These are phyloP conservation scores for Mycosphaerella sp. DNA, from an alignment of 2,329 filamentous ascomycete species.

Conservation along the genomic window DNA sequence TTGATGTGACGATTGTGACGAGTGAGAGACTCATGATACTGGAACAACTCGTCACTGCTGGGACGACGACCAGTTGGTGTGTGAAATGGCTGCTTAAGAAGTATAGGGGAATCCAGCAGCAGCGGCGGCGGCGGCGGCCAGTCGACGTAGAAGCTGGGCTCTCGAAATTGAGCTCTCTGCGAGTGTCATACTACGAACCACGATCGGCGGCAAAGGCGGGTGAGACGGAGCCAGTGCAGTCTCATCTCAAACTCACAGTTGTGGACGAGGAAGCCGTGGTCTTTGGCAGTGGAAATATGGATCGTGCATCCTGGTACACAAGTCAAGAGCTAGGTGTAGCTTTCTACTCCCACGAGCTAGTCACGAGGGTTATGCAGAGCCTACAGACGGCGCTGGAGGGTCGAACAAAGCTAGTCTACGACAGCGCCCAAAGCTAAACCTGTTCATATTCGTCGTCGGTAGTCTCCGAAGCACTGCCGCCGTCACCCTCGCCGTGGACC, in stretches of 20 bases:
- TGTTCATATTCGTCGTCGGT: conserved; percentile 13
- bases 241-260: conserved; percentile 71
- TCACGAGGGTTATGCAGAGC: conserved; percentile 19
- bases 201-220: conserved; percentile 33
- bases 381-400: conserved; percentile 21
- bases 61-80: conserved; percentile 64
- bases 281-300: conserved; percentile 76
- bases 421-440: conserved; percentile 4
- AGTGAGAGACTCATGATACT: conserved; percentile 44
- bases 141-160: conserved; percentile 41
- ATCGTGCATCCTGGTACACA: conserved; percentile 79
- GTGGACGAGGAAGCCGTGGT: conserved; percentile 63
- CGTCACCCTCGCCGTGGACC: conserved; percentile 41
- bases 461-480: conserved; percentile 31
- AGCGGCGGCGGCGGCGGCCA: conserved; percentile 20
- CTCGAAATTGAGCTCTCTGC: conserved; percentile 45
- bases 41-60: conserved; percentile 75
- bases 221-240: conserved; percentile 56
- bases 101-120: conserved; percentile 37
- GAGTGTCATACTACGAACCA: conserved; percentile 54
- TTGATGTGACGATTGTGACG: conserved; percentile 51
- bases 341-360: conserved; percentile 43
- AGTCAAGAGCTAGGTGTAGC: conserved; percentile 74
- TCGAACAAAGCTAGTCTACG: conserved; percentile 13
- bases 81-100: conserved; percentile 53